Conservation (phyloP, 78 protist species). For the Guillardia theta region DNA sequence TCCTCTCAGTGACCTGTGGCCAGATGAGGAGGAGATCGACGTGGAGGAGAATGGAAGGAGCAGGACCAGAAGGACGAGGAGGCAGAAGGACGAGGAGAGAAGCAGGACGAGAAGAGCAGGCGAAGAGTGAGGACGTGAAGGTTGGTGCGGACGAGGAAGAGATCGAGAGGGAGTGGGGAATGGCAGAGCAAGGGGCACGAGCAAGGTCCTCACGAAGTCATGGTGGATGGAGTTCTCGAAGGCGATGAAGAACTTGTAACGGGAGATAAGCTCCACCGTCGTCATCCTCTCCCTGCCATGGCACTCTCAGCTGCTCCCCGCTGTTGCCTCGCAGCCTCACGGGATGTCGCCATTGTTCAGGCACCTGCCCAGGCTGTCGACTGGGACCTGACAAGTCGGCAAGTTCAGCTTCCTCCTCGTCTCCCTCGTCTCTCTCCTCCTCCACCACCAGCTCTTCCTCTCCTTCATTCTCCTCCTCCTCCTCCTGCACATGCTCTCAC, state of each 20-base stretch:
- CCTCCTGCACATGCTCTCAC: neutral
- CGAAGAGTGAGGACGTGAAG: too few relatives aligned
- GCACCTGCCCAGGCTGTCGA: neutral
- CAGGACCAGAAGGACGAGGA: too few relatives aligned
- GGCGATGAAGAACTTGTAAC: neutral
- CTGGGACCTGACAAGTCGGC: neutral
- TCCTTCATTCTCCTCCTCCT: neutral
- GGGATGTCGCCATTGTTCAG: neutral
- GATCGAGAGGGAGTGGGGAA: too few relatives aligned
- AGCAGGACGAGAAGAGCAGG: too few relatives aligned
- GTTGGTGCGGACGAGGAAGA: too few relatives aligned
- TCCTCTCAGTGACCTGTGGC: constrained; percentile 21
- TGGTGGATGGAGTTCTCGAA: neutral
- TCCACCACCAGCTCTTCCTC: neutral
- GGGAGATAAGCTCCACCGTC: neutral
- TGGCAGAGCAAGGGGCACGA: too few relatives aligned
- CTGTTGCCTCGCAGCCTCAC: neutral
- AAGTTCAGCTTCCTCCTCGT: neutral
- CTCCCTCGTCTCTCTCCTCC: neutral
- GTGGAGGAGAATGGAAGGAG: too few relatives aligned
- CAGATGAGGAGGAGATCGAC: too few relatives aligned
- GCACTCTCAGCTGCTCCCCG: neutral
- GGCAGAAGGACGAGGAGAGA: too few relatives aligned
- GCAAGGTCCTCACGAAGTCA: neutral
- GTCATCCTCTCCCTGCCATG: neutral